These are phyloP conservation scores for Daldinia decipiens DNA, from an alignment of 495 filamentous ascomycete species.

Conservation along the genomic window DNA sequence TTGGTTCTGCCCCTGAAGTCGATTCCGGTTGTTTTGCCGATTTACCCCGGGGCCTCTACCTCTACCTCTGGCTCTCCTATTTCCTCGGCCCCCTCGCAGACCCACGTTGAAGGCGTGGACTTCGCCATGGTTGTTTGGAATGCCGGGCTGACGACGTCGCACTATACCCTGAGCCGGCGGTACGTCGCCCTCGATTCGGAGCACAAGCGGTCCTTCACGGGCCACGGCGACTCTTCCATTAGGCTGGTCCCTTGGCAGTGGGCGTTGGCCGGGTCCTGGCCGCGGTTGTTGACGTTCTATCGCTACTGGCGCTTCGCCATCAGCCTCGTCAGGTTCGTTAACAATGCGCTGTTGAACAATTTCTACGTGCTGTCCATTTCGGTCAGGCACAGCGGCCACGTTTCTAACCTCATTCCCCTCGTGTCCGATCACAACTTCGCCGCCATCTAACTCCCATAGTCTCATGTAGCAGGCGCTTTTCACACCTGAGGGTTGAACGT, in stretches of 20 bases:
- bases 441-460: conserved; percentile 89
- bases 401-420: conserved; percentile 51
- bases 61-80: conserved; percentile 37
- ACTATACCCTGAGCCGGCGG: conserved; percentile 33
- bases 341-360: conserved; percentile 27
- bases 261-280: conserved; percentile 32
- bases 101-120: conserved; percentile 30
- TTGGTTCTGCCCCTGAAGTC: conserved; percentile 42
- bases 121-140: conserved; percentile 28
- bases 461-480: conserved; percentile 78
- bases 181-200: conserved; percentile 57
- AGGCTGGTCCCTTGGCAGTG: conserved; percentile 41
- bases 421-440: conserved; percentile 64
- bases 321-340: conserved; percentile 36
- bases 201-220: conserved; percentile 64
- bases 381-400: conserved; percentile 18
- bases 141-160: conserved; percentile 45
- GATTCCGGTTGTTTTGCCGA: conserved; percentile 44
- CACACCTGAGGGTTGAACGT: conserved; percentile 59
- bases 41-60: conserved; percentile 37
- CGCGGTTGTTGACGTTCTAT: conserved; percentile 33
- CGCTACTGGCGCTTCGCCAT: conserved; percentile 27
- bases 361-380: conserved; percentile 38
- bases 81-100: conserved; percentile 35
- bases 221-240: conserved; percentile 53